A percentile compares a stretch with the other conserved stretches of the same genome.
Evolutionary conservation across 1,284 basidiomycete species (phyloP).

Genomic region (Rugiboletus extremiorientalis): DNA sequence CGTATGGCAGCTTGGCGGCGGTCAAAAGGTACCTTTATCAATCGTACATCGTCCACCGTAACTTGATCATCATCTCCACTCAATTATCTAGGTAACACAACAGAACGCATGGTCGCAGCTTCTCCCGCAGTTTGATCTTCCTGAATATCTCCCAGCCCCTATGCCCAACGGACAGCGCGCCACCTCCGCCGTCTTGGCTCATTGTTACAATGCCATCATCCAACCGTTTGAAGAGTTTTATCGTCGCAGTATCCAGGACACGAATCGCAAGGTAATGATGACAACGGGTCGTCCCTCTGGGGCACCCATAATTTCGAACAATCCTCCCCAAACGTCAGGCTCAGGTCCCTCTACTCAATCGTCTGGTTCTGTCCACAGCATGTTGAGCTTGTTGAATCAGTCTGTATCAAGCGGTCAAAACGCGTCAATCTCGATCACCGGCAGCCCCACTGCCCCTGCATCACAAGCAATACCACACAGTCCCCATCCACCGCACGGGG

Average conservation of each 20-base stretch:
- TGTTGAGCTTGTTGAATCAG: conserved; percentile 33
- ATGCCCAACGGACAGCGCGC: conserved; percentile 47
- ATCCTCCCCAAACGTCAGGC: conserved; percentile 17
- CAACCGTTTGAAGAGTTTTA: conserved; percentile 69
- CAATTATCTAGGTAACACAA: conserved; percentile 30
- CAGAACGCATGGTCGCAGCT: conserved; percentile 52
- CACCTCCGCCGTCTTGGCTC: conserved; percentile 49
- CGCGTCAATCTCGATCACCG: conserved; percentile 17
- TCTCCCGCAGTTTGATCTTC: conserved; percentile 59
- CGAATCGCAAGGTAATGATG: conserved; percentile 45
- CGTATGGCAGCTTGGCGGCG: conserved; percentile 57
- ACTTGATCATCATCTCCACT: conserved; percentile 1
- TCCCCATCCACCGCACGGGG: conserved; percentile 38
- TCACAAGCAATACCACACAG: conserved; percentile 39
- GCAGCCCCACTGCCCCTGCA: conserved; percentile 33
- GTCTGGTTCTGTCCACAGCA: conserved; percentile 20
- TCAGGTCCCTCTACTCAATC: conserved; percentile 24
- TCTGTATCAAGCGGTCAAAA: conserved; percentile 24
- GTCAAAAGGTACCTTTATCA: conserved; percentile 47
- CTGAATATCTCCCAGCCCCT: conserved; percentile 52
- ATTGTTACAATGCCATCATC: conserved; percentile 61
- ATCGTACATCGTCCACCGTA: conserved; percentile 3
- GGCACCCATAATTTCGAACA: conserved; percentile 14
- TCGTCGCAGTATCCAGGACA: conserved; percentile 57
- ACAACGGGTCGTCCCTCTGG: conserved; percentile 33